Conservation (phyloP, 257 asterid species). For the Lantana camara region DNA sequence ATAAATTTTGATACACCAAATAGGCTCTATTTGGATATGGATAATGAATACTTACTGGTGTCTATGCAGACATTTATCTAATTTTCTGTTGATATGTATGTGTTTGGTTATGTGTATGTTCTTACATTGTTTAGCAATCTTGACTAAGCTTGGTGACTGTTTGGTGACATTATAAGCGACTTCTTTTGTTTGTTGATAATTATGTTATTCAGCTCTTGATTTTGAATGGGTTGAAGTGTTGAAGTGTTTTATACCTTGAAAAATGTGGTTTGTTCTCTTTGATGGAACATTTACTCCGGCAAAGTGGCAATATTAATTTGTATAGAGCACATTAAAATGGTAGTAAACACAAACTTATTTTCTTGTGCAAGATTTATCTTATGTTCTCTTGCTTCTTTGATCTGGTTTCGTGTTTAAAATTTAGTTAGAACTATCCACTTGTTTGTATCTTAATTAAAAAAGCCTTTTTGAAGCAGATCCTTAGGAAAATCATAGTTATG, state of each 20-base stretch:
- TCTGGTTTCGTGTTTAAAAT: not conserved
- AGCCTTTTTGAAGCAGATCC: too few species aligned
- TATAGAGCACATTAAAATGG: not conserved
- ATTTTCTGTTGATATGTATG: too few species aligned
- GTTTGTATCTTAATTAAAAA: not conserved
- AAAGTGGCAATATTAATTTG: not conserved
- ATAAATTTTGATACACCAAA: not conserved
- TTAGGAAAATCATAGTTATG: too few species aligned
- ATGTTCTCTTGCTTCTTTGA: too few species aligned
- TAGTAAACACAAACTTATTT: not conserved
- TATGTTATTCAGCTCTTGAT: too few species aligned
- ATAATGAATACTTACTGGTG: not conserved
- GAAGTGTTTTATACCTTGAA: conserved; percentile 2
- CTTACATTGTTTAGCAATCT: not conserved
- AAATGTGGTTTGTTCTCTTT: not conserved
- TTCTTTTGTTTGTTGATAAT: too few species aligned
- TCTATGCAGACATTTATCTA: not conserved
- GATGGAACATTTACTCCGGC: too few species aligned
- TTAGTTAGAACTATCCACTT: too few species aligned
- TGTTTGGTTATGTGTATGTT: not conserved
- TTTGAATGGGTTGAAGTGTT: not conserved
- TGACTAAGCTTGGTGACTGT: not conserved
- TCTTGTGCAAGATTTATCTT: not conserved
- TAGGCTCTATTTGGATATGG: too few species aligned
- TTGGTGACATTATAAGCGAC: too few species aligned